A percentile compares a stretch with the other conserved stretches of the same genome.
These are phyloP conservation scores for Colletotrichum sp. DNA, from an alignment of 2,329 filamentous ascomycete species.

Conservation along the genomic window DNA sequence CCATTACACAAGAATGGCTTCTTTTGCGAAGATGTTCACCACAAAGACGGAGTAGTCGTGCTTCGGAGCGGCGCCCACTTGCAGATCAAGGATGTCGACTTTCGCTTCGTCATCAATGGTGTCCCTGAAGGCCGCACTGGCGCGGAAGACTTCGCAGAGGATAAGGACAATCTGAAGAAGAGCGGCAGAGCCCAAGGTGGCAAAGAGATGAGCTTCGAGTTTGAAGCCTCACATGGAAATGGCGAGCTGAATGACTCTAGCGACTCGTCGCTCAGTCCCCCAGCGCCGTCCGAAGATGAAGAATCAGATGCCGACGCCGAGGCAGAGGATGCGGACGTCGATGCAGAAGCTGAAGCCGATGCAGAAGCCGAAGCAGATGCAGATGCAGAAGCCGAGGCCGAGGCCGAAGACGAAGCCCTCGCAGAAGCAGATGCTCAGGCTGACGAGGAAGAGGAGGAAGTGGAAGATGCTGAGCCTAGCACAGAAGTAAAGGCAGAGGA, in stretches of 20 bases:
- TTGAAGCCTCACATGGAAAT: constrained; percentile 66
- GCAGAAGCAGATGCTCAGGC: constrained; percentile 29
- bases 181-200: constrained; percentile 60
- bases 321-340: constrained; percentile 27
- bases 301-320: constrained; percentile 31
- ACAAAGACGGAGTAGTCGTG: constrained; percentile 59
- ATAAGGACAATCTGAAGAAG: constrained; percentile 51
- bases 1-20: constrained; percentile 70
- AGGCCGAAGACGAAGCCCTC: constrained; percentile 28
- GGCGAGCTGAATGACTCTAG: constrained; percentile 62
- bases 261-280: constrained; percentile 49
- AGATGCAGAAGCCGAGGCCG: constrained; percentile 10
- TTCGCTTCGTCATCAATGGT: constrained; percentile 72
- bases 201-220: constrained; percentile 77
- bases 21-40: constrained; percentile 67
- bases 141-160: constrained; percentile 59
- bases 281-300: constrained; percentile 43
- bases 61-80: constrained; percentile 70
- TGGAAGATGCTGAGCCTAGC: not conserved
- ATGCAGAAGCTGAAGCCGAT: constrained; percentile 8
- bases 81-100: constrained; percentile 73
- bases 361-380: constrained; percentile 24
- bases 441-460: constrained; percentile 26
- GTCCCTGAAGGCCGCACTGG: constrained; percentile 62
- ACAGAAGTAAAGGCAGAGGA: constrained; percentile 31